Evolutionary conservation across 139 green algal genomes (phyloP).

Genomic region (Edaphochlamys debaryana): DNA sequence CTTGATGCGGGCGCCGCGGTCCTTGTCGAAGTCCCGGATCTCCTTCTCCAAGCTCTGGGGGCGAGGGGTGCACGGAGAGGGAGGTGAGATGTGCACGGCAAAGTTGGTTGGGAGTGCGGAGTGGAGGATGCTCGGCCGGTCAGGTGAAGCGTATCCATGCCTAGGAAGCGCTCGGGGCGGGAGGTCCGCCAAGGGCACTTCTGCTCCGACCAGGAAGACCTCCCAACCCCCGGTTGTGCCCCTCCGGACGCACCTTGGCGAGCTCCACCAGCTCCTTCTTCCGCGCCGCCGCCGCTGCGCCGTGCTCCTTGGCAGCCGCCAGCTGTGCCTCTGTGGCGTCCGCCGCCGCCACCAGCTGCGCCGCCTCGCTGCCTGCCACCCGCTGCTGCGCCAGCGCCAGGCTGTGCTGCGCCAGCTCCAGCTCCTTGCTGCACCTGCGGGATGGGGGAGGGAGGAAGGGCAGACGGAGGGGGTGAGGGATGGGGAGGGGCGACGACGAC

Average conservation of each 20-base stretch:
- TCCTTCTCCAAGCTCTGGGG: conserved; percentile 77
- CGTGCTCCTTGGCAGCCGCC: conserved; percentile 56
- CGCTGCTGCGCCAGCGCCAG: conserved; percentile 79
- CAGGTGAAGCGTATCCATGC: too few relatives aligned
- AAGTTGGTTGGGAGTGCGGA: too few relatives aligned
- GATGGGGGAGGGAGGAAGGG: not conserved
- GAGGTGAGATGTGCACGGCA: too few relatives aligned
- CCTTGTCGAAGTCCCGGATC: conserved; percentile 84
- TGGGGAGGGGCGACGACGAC: too few relatives aligned
- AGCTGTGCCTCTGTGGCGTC: conserved; percentile 69
- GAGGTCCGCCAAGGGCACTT: too few relatives aligned
- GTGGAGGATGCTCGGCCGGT: too few relatives aligned
- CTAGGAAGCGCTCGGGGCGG: too few relatives aligned
- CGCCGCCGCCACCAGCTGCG: conserved; percentile 74
- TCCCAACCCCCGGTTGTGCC: too few relatives aligned
- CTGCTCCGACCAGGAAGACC: too few relatives aligned
- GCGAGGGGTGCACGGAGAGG: not conserved
- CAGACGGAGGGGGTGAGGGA: too few relatives aligned
- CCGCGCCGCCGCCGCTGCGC: conserved; percentile 59
- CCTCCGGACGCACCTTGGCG: conserved; percentile 82
- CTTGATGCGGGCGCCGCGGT: conserved; percentile 77
- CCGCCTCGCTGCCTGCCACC: conserved; percentile 70
- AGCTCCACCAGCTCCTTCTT: conserved; percentile 73
- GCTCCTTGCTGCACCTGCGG: conserved; percentile 76
- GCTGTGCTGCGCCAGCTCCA: conserved; percentile 79